Evolutionary conservation across 768 basidiomycete species (phyloP).

Genomic region (Lentinula boryana): DNA sequence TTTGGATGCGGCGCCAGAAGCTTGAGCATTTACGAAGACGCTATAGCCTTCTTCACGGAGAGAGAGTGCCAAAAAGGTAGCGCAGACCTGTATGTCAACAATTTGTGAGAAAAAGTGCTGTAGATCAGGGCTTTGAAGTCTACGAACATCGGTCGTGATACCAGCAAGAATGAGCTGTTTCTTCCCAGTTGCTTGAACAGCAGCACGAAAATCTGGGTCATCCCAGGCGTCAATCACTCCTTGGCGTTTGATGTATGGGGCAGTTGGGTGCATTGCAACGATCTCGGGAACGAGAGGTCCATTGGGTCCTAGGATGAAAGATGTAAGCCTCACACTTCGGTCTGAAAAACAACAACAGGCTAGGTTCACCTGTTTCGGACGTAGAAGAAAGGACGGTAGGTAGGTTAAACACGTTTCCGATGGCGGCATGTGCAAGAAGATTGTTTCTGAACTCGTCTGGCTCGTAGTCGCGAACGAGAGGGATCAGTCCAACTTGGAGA

Average conservation of each 20-base stretch:
- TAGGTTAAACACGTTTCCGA: conserved; percentile 38
- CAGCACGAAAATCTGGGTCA: conserved; percentile 38
- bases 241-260: conserved; percentile 37
- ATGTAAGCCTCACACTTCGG: neutral
- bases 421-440: conserved; percentile 39
- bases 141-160: conserved; percentile 40
- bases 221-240: conserved; percentile 53
- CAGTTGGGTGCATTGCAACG: conserved; percentile 37
- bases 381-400: conserved; percentile 42
- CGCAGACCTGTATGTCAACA: conserved; percentile 33
- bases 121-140: neutral
- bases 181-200: conserved; percentile 41
- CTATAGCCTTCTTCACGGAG: conserved; percentile 38
- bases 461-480: conserved; percentile 34
- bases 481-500: conserved; percentile 43
- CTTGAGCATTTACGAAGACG: conserved; percentile 42
- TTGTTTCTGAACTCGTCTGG: conserved; percentile 35
- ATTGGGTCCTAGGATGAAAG: conserved; percentile 33
- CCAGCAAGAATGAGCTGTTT: conserved; percentile 43
- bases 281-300: conserved; percentile 41
- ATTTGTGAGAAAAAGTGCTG: neutral
- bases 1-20: conserved; percentile 34
- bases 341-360: neutral
- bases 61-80: conserved; percentile 41
- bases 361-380: conserved; percentile 31